Evolutionary conservation across 306 rosid genomes (phyloP).

Genomic region (Medicago truncatula): MtrunA17r5.0-ANR NC_053042.1:51544501-51545000

Average conservation of each 20-base stretch:
- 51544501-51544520: slow-evolving; percentile 50
- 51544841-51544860: neutral
- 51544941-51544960: slow-evolving; percentile 6
- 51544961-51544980: slow-evolving; percentile 12
- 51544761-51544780: neutral
- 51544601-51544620: neutral
- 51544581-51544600: slow-evolving; percentile 9
- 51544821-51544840: neutral
- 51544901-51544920: slow-evolving; percentile 2
- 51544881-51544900: slow-evolving; percentile 3
- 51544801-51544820: neutral
- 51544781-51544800: neutral
- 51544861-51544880: neutral
- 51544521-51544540: slow-evolving; percentile 5
- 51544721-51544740: neutral
- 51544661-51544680: slow-evolving; percentile 6
- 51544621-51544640: slow-evolving; percentile 10
- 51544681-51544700: slow-evolving; percentile 23
- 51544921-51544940: neutral
- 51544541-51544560: slow-evolving; percentile 24
- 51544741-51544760: neutral
- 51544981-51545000: neutral
- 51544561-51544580: slow-evolving; percentile 15
- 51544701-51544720: slow-evolving; percentile 8
- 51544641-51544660: neutral